These are phyloP conservation scores for Mortierella sp. DNA, from an alignment of 371 early-diverging fungal genomes.

Conservation along the genomic window DNA sequence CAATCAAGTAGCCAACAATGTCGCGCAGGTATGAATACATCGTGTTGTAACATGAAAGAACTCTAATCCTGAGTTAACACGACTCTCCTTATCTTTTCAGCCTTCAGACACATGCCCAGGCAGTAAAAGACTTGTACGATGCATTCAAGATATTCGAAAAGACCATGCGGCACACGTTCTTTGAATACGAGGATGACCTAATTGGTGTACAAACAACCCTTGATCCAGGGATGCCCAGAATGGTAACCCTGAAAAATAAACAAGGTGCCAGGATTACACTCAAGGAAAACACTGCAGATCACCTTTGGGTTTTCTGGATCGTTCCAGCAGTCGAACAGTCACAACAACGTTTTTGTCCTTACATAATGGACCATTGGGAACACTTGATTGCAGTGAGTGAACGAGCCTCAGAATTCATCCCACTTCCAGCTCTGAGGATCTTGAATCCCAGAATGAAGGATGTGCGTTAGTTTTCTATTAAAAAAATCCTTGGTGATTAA, in stretches of 20 bases:
- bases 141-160: conserved; percentile 3
- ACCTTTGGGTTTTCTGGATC: conserved; percentile 7
- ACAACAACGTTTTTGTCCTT: not conserved
- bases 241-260: conserved; percentile 1
- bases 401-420: not conserved
- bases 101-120: not conserved
- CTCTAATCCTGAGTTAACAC: conserved; percentile 4
- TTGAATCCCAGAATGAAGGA: not conserved
- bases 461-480: no score
- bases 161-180: not conserved
- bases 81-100: conserved; percentile 11
- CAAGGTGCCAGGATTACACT: not conserved
- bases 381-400: conserved; percentile 7
- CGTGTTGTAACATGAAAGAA: not conserved
- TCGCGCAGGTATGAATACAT: conserved; percentile 9
- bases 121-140: conserved; percentile 4
- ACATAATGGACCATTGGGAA: conserved; percentile 3
- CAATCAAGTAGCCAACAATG: conserved; percentile 13
- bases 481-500: no score
- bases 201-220: not conserved
- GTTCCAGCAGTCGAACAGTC: not conserved
- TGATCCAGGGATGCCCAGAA: conserved; percentile 1
- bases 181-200: not conserved
- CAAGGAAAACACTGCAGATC: not conserved
- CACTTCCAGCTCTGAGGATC: conserved; percentile 2